Base-by-base conservation (phyloP, 1,139 yeast species). In the Hemisphaericaspora lyxosophila region DNA sequence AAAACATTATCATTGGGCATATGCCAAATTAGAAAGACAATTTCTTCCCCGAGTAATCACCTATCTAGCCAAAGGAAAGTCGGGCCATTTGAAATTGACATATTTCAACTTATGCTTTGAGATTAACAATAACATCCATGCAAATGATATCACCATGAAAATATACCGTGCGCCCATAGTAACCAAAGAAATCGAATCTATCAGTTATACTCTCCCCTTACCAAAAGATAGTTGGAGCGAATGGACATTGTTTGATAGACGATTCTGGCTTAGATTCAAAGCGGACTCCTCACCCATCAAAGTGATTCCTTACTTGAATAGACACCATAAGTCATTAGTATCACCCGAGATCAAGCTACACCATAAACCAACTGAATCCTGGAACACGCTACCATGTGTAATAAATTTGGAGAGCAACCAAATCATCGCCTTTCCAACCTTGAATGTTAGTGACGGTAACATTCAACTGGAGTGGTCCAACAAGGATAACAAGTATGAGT, bases 1-100 rank as follows among this genome's bases (percentile, higher is more conserved):
- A 1, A 54, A 56, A 14, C 64, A 72, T 30, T 75, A 64, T 46
- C 71, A 71, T 44, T 75, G 78, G 70, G 53, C 64, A 4, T 76
- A 69, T 43, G 65, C 78, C 4, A 70, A 64, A 39, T 37, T 75
- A 11, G 71, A 70, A 34, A 46, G 70, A 27, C 55, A 46, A 2
- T 51, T 62, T 7, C 47, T 65, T 3, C 72, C 73, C 0, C 44
- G 44, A 31, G 40, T 67, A 8, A 15, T 40, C 14, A 26, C 28
- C 5, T 45, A 46, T 32, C 26, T 46, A 7, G 22, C 31, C 1
- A 7, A 23, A 1, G 31, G 15, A 13, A 36, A 39, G 2, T 33
- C 30, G 8, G 31, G 32, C 13, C 24, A 18, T 7, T 31, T 40
- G 3, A 48, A 39, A 29, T 35, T 54, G 17, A 57, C 58, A 0